Percentiles rank a stretch among this genome's conserved stretches.
Conservation (phyloP, 2,329 filamentous ascomycete genomes). For the Aspergillus terreus region DNA sequence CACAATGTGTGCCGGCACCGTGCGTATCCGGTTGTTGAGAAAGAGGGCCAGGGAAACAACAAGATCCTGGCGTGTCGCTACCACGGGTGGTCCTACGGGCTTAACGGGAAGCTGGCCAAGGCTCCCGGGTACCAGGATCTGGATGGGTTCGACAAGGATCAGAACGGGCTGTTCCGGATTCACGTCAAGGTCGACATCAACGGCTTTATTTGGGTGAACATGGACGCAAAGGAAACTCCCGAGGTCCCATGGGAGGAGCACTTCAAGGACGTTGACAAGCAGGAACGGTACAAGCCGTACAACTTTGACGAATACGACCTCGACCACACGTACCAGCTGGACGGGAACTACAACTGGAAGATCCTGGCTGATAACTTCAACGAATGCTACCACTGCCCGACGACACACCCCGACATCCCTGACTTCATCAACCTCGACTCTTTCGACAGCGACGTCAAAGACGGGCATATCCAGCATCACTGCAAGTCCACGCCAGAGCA, state of each 20-base stretch:
- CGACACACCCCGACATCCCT: conserved; percentile 55
- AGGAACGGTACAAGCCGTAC: conserved; percentile 45
- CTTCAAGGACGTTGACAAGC: conserved; percentile 48
- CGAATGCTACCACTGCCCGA: conserved; percentile 59
- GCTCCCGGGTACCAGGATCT: conserved; percentile 54
- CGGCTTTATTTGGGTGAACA: conserved; percentile 58
- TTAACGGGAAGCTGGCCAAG: conserved; percentile 56
- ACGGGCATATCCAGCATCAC: conserved; percentile 48
- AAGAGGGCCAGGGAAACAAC: conserved; percentile 44
- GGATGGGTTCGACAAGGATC: conserved; percentile 26
- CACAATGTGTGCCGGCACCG: conserved; percentile 60
- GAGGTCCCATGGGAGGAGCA: conserved; percentile 50
- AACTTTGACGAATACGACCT: conserved; percentile 53
- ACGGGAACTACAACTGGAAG: conserved; percentile 60
- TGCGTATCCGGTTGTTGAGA: conserved; percentile 53
- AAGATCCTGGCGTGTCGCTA: conserved; percentile 56
- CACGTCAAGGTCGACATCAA: conserved; percentile 52
- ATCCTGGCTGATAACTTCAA: conserved; percentile 63
- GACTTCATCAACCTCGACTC: conserved; percentile 52
- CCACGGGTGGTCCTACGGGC: conserved; percentile 58
- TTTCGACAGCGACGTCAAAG: conserved; percentile 49
- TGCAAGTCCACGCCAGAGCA: conserved; percentile 46
- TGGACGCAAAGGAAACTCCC: conserved; percentile 36
- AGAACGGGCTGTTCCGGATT: conserved; percentile 51
- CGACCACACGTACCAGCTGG: conserved; percentile 56